A percentile compares a stretch with the other conserved stretches of the same genome.
These are phyloP conservation scores for Thalia dealbata DNA, from an alignment of 176 grass and related monocot genomes.

Conservation along the genomic window DNA sequence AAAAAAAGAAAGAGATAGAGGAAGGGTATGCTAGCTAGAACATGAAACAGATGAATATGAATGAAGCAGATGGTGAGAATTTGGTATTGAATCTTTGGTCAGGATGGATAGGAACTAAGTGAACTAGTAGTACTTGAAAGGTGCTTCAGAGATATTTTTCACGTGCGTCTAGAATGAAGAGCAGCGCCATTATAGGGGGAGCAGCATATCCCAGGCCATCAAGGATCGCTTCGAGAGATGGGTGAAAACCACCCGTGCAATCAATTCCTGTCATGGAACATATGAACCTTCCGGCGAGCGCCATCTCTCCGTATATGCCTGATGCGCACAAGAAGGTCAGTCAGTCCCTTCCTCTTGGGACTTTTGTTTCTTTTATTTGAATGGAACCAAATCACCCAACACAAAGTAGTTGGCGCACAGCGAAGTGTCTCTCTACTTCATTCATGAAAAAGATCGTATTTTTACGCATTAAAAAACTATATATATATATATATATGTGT, in stretches of 20 bases:
- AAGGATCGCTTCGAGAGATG: conserved; percentile 61
- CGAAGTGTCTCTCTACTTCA: background rate
- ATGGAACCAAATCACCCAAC: background rate
- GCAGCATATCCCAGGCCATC: conserved; percentile 80
- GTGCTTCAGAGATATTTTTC: background rate
- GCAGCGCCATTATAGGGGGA: conserved; percentile 83
- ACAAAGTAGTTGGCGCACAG: background rate
- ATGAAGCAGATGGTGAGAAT: background rate
- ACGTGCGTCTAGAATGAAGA: conserved; percentile 87
- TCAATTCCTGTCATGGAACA: conserved; percentile 72
- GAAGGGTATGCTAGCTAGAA: background rate
- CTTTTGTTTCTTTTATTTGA: too few species aligned
- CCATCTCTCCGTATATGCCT: conserved; percentile 89
- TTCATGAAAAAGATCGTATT: background rate
- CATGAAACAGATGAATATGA: background rate
- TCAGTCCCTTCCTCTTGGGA: too few species aligned
- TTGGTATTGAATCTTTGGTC: too few species aligned
- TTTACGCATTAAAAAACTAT: background rate
- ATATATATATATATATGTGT: too few species aligned
- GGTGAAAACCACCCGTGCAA: conserved; percentile 55
- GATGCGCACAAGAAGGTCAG: background rate
- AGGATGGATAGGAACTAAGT: background rate
- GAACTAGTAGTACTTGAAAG: background rate
- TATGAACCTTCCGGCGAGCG: conserved; percentile 67
- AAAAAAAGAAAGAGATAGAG: background rate